A percentile compares a stretch with the other conserved stretches of the same genome.
Conservation (phyloP, 495 filamentous ascomycete genomes). For the Talaromyces ruber region DNA sequence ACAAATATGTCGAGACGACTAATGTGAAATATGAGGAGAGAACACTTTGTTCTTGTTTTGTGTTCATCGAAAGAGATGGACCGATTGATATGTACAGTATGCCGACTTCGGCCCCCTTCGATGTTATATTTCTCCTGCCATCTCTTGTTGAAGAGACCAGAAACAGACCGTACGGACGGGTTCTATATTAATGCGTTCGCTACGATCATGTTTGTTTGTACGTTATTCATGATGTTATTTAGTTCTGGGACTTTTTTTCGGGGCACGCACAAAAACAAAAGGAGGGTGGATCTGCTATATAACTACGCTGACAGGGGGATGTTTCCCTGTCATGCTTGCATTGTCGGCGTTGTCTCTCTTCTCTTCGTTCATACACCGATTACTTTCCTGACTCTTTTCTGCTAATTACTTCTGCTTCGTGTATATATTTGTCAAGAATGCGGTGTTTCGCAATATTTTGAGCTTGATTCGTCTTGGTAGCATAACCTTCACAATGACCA, state of each 20-base stretch:
- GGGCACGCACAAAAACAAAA: neutral
- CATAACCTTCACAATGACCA: no score
- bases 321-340: neutral
- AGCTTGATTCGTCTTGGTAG: neutral
- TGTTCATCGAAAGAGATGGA: neutral
- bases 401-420: neutral
- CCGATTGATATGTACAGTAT: neutral
- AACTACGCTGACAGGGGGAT: neutral
- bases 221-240: neutral
- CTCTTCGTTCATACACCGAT: slow-evolving; percentile 1
- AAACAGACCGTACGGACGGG: neutral
- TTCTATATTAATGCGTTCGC: neutral
- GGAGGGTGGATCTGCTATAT: neutral
- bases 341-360: slow-evolving; percentile 1
- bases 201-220: neutral
- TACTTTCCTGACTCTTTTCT: neutral
- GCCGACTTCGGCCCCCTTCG: neutral
- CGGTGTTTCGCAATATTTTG: neutral
- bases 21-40: neutral
- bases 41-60: neutral
- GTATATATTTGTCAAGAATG: neutral
- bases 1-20: neutral
- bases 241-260: neutral
- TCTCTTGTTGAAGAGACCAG: neutral
- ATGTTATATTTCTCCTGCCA: neutral